phyloP scores from a whole-genome alignment of 129 eudicot species.

The Centrapalus pauciflorus region DNA sequence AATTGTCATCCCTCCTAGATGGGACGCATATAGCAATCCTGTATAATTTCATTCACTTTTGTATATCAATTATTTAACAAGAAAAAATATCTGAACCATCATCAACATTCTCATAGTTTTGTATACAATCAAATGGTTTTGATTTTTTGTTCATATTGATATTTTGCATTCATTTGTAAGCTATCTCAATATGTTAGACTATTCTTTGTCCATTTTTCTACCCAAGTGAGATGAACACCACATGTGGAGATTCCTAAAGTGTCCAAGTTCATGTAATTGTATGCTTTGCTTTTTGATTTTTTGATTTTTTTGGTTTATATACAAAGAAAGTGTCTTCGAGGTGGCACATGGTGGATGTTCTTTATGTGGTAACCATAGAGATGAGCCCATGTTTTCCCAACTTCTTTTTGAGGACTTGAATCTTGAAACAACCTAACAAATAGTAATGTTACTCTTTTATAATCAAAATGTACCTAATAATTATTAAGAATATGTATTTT shows the following conservation, averaged over 20 bases:
- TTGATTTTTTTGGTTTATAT: neutral
- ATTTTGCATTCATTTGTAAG: neutral
- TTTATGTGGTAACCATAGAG: slow-evolving; percentile 20
- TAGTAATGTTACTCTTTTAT: neutral
- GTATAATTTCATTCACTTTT: too few relatives aligned
- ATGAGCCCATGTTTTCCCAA: slow-evolving; percentile 23
- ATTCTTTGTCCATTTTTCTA: slow-evolving; percentile 8
- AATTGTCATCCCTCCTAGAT: too few relatives aligned
- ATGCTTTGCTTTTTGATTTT: slow-evolving; percentile 25
- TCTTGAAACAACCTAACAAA: neutral
- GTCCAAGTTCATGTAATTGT: slow-evolving; percentile 29
- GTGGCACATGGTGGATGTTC: slow-evolving; percentile 28
- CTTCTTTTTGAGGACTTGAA: neutral
- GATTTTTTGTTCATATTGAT: too few relatives aligned
- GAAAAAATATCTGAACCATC: too few relatives aligned
- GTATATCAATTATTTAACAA: too few relatives aligned
- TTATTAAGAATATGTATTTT: neutral
- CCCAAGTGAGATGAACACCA: slow-evolving; percentile 16
- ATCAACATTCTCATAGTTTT: too few relatives aligned
- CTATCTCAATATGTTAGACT: slow-evolving; percentile 5
- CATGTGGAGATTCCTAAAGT: slow-evolving; percentile 35
- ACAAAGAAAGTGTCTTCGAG: slow-evolving; percentile 15
- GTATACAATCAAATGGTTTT: too few relatives aligned
- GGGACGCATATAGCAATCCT: too few relatives aligned
- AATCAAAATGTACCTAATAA: neutral